Conservation (phyloP, 2,329 filamentous ascomycete species). For the Aspergillus unguis region DNA sequence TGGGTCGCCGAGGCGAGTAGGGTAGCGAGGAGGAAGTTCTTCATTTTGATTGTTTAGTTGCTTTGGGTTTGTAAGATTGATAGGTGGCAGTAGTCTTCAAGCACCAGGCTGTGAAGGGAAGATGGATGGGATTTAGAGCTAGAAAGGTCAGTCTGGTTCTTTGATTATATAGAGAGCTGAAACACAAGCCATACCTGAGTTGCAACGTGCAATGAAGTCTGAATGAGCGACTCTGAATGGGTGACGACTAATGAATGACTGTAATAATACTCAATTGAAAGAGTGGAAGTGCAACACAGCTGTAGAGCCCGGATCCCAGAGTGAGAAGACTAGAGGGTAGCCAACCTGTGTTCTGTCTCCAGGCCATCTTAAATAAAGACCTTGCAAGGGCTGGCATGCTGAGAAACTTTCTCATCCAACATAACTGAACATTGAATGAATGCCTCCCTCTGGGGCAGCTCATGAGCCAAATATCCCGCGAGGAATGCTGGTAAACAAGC, state of each 20-base stretch:
- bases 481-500: constrained; percentile 8
- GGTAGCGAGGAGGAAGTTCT: constrained; percentile 28
- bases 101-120: constrained; percentile 2
- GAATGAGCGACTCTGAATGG: too few relatives aligned
- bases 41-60: constrained; percentile 24
- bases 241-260: not conserved
- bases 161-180: too few relatives aligned
- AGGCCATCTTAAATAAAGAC: constrained; percentile 4
- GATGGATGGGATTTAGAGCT: not conserved
- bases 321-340: not conserved
- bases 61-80: not conserved
- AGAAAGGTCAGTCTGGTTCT: not conserved
- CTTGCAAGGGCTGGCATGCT: constrained; percentile 3
- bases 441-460: not conserved
- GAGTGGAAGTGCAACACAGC: not conserved
- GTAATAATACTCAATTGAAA: not conserved
- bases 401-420: not conserved
- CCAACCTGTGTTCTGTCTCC: too few relatives aligned
- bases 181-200: too few relatives aligned
- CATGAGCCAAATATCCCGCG: not conserved
- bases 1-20: constrained; percentile 33
- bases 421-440: not conserved
- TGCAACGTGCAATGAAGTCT: too few relatives aligned
- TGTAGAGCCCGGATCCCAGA: not conserved
- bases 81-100: not conserved